Percentiles rank a stretch among this genome's conserved stretches.
Conservation (phyloP, 2,329 filamentous ascomycete genomes). For the Dactylellina cionopaga region DNA sequence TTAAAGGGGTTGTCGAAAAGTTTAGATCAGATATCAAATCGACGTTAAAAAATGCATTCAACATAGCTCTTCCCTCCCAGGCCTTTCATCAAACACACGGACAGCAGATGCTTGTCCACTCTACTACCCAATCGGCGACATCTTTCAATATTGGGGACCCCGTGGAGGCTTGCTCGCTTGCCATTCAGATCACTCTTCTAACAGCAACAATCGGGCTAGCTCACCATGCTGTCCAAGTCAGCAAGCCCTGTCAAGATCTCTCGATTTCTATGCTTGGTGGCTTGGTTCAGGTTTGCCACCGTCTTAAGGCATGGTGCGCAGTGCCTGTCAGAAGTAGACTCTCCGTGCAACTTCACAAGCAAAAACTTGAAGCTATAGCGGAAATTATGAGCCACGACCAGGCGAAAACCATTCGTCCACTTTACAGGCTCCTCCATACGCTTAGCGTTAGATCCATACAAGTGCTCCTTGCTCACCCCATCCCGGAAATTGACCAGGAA, state of each 20-base stretch:
- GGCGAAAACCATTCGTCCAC: not conserved
- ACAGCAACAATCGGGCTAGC: slow-evolving; percentile 21
- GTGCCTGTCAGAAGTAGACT: slow-evolving; percentile 24
- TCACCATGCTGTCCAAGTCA: slow-evolving; percentile 18
- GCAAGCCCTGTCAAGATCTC: slow-evolving; percentile 20
- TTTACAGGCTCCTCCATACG: slow-evolving; percentile 19
- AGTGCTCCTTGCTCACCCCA: slow-evolving; percentile 22
- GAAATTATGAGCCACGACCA: slow-evolving; percentile 33
- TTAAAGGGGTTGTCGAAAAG: slow-evolving; percentile 29
- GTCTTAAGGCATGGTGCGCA: slow-evolving; percentile 28
- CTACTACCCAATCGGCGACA: not conserved
- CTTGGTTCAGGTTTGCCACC: slow-evolving; percentile 26
- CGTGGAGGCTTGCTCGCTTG: slow-evolving; percentile 43
- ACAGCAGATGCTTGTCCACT: not conserved
- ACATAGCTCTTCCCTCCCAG: slow-evolving; percentile 10
- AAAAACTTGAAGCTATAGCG: slow-evolving; percentile 27
- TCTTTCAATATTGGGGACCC: slow-evolving; percentile 24
- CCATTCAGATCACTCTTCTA: slow-evolving; percentile 31
- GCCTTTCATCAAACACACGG: slow-evolving; percentile 4
- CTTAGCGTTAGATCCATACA: slow-evolving; percentile 19
- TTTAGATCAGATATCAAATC: slow-evolving; percentile 44
- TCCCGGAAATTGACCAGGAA: slow-evolving; percentile 44
- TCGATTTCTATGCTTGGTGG: slow-evolving; percentile 13
- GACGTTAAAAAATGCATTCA: slow-evolving; percentile 38
- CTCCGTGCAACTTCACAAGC: slow-evolving; percentile 36